Percentiles rank a stretch among this genome's conserved stretches.
phyloP scores from a whole-genome alignment of 495 filamentous ascomycete species.

The Cudoniella acicularis region DNA sequence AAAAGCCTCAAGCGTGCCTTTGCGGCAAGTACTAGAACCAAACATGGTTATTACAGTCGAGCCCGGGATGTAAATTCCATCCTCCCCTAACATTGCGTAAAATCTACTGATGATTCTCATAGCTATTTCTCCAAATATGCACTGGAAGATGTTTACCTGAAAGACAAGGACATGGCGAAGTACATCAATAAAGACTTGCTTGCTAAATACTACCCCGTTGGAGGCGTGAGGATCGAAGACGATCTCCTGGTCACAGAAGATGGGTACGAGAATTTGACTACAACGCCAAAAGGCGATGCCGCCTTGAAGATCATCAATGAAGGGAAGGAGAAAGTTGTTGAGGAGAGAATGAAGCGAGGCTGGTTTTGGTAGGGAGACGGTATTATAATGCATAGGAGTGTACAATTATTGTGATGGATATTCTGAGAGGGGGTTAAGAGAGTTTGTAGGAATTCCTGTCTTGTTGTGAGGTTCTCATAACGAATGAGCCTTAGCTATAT shows the following conservation, averaged over 20 bases:
- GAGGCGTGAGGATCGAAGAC: slow-evolving; percentile 91
- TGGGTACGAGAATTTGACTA: slow-evolving; percentile 81
- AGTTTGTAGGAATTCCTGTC: too few species aligned
- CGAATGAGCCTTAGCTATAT: too few species aligned
- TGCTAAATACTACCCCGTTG: slow-evolving; percentile 68
- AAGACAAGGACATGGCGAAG: slow-evolving; percentile 52
- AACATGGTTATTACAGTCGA: slow-evolving; percentile 84
- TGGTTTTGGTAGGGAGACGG: too few species aligned
- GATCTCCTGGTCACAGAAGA: slow-evolving; percentile 75
- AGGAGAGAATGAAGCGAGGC: too few species aligned
- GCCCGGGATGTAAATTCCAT: slow-evolving; percentile 59
- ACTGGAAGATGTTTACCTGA: slow-evolving; percentile 59
- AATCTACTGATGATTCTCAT: slow-evolving; percentile 23
- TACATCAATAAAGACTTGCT: slow-evolving; percentile 75
- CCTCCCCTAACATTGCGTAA: not conserved
- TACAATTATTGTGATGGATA: too few species aligned
- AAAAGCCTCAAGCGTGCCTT: too few species aligned
- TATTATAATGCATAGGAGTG: too few species aligned
- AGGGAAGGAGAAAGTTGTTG: not conserved
- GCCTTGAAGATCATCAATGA: slow-evolving; percentile 57
- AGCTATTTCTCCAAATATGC: slow-evolving; percentile 63
- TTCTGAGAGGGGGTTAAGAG: too few species aligned
- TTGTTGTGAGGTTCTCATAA: too few species aligned
- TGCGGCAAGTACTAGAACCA: slow-evolving; percentile 77
- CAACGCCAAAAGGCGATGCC: slow-evolving; percentile 72